Conservation (phyloP, 345 rosid species). For the Erucastrum elatum region DNA sequence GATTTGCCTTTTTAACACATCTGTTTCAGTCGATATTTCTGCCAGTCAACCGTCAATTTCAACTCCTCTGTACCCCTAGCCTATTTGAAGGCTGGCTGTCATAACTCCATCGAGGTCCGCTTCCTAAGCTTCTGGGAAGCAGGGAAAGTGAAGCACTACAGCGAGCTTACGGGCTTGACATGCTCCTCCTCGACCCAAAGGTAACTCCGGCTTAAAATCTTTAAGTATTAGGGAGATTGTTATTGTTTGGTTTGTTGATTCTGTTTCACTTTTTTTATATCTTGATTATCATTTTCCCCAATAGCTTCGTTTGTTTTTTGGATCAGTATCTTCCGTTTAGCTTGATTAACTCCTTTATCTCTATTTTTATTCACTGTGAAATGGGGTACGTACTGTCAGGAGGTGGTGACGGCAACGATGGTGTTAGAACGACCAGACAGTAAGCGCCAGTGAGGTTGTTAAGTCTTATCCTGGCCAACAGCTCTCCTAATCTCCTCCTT, state of each 20-base stretch:
- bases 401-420: conserved; percentile 37
- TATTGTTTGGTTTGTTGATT: not conserved
- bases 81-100: not conserved
- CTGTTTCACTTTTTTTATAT: too few species aligned
- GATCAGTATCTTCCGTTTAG: too few species aligned
- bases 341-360: conserved; percentile 10
- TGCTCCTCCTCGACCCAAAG: not conserved
- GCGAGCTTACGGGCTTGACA: not conserved
- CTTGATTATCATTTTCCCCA: too few species aligned
- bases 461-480: conserved; percentile 37
- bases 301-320: too few species aligned
- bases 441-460: conserved; percentile 28
- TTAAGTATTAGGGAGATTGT: not conserved
- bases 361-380: conserved; percentile 30
- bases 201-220: not conserved
- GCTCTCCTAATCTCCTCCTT: conserved; percentile 37
- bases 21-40: not conserved
- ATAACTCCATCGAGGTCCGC: not conserved
- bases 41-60: not conserved
- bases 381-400: conserved; percentile 36
- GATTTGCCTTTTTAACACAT: not conserved
- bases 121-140: not conserved
- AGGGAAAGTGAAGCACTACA: not conserved
- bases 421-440: conserved; percentile 33
- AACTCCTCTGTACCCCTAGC: not conserved